A percentile compares a stretch with the other conserved stretches of the same genome.
These are phyloP conservation scores for Rhodotorula sp. DNA, from an alignment of 1,284 basidiomycete species.

Conservation along the genomic window DNA sequence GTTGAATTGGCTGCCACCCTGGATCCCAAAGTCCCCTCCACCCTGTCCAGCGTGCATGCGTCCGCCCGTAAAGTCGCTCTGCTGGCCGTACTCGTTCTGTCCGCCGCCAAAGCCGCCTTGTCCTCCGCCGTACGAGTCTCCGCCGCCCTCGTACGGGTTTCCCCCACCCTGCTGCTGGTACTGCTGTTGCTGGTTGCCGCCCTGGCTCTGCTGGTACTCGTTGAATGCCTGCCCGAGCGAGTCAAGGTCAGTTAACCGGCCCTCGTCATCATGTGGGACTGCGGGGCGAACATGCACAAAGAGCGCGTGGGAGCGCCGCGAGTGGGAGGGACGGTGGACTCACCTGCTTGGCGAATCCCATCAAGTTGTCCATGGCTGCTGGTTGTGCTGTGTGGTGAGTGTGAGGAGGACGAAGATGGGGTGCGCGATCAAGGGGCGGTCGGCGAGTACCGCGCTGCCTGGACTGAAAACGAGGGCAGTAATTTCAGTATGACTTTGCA, in stretches of 20 bases:
- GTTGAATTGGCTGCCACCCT: neutral
- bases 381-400: neutral
- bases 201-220: slow-evolving; percentile 13
- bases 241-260: neutral
- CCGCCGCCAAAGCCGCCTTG: neutral
- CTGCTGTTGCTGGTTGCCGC: neutral
- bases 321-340: neutral
- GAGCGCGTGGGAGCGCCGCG: neutral
- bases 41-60: neutral
- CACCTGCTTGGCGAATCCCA: slow-evolving; percentile 24
- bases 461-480: no score
- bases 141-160: neutral
- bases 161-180: slow-evolving; percentile 6
- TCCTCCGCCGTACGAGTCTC: neutral
- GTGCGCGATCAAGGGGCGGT: neutral
- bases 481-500: no score
- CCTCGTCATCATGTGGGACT: neutral
- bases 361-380: neutral
- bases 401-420: neutral
- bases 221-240: slow-evolving; percentile 14
- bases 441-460: no score
- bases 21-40: neutral
- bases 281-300: neutral
- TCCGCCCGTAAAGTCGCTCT: neutral
- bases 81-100: neutral